These are phyloP conservation scores for Jaltomata sinuosa DNA, from an alignment of 257 asterid genomes.

Conservation along the genomic window DNA sequence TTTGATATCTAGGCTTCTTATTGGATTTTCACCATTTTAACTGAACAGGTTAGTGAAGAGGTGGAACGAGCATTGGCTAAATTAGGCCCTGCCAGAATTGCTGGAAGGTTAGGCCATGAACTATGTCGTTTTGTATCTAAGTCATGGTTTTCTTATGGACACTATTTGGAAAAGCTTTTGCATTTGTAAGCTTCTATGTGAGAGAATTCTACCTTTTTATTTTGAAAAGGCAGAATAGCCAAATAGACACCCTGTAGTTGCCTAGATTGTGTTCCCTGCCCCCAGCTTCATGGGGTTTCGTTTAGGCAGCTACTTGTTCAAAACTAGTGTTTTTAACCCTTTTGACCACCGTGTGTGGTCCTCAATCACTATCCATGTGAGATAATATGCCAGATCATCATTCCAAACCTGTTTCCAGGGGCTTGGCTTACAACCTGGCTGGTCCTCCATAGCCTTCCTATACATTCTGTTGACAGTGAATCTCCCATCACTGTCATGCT, in stretches of 20 bases:
- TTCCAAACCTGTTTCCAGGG: neutral
- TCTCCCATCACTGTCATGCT: too few relatives aligned
- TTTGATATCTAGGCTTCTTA: neutral
- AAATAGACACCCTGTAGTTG: neutral
- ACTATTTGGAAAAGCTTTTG: neutral
- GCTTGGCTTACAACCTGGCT: too few relatives aligned
- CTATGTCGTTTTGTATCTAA: neutral
- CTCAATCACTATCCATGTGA: neutral
- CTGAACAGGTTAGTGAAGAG: slow-evolving; percentile 93
- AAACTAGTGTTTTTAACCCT: neutral
- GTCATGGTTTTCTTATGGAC: neutral
- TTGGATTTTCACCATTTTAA: neutral
- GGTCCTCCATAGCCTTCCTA: too few relatives aligned
- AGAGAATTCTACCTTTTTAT: neutral
- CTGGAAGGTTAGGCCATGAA: slow-evolving; percentile 54
- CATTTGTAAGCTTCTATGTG: neutral
- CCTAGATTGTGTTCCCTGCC: neutral
- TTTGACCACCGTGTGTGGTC: neutral
- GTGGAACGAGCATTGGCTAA: slow-evolving; percentile 95
- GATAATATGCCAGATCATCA: neutral
- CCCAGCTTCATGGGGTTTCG: neutral
- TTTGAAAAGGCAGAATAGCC: neutral
- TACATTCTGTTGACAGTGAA: too few relatives aligned
- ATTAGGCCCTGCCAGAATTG: slow-evolving; percentile 75
- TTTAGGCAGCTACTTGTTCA: neutral